Conservation (phyloP, 306 rosid genomes). For the Abrus precatorius region DNA sequence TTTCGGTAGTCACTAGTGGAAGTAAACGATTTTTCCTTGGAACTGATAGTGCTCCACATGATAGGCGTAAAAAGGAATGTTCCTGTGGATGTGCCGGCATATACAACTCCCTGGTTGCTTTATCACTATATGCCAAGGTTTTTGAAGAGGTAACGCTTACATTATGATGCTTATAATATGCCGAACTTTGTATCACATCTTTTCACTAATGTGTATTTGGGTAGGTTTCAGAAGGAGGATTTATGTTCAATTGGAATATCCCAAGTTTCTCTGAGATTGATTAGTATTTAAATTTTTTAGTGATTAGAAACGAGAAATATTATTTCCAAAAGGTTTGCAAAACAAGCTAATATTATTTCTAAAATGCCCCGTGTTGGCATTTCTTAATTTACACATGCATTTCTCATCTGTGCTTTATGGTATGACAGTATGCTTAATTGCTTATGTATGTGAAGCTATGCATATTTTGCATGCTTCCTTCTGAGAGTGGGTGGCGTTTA, state of each 20-base stretch:
- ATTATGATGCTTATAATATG: slow-evolving; percentile 28
- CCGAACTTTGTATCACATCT: not conserved
- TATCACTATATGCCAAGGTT: slow-evolving; percentile 85
- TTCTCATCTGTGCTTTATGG: slow-evolving; percentile 18
- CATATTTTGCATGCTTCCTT: slow-evolving; percentile 27
- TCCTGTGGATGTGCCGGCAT: slow-evolving; percentile 94
- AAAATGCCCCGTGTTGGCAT: not conserved
- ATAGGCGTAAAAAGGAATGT: slow-evolving; percentile 76
- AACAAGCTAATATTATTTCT: not conserved
- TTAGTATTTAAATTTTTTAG: not conserved
- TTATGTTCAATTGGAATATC: slow-evolving; percentile 6
- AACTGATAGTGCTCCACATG: slow-evolving; percentile 97
- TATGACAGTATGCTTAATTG: not conserved
- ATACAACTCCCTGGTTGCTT: slow-evolving; percentile 84
- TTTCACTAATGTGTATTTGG: slow-evolving; percentile 26
- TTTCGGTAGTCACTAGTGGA: slow-evolving; percentile 86
- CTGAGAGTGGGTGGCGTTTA: not conserved
- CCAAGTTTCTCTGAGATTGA: slow-evolving; percentile 9
- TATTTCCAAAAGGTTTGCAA: slow-evolving; percentile 11
- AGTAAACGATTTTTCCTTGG: slow-evolving; percentile 88
- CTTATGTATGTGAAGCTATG: not conserved
- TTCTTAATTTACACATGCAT: slow-evolving; percentile 9
- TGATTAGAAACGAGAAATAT: not conserved
- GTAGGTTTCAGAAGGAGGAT: not conserved
- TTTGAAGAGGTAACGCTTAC: slow-evolving; percentile 83